A percentile compares a stretch with the other conserved stretches of the same genome.
phyloP scores from a whole-genome alignment of 768 basidiomycete species.

The Tylopilus plumbeoviolaceoides region DNA sequence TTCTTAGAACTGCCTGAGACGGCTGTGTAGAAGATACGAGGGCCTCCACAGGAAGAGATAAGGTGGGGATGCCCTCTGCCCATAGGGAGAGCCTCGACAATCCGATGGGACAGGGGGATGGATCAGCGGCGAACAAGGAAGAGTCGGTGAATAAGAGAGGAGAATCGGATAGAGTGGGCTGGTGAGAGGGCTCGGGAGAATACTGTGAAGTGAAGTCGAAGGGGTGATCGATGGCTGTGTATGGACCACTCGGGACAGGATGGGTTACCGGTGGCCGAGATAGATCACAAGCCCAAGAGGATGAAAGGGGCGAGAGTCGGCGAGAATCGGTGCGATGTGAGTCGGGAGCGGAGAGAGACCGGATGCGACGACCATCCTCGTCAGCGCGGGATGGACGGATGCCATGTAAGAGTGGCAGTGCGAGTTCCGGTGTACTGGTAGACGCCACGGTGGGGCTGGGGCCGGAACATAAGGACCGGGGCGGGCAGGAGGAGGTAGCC shows the following conservation, averaged over 20 bases:
- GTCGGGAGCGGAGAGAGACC: conserved; percentile 30
- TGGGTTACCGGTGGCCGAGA: conserved; percentile 24
- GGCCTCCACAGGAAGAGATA: conserved; percentile 56
- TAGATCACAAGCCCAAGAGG: conserved; percentile 27
- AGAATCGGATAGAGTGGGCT: conserved; percentile 25
- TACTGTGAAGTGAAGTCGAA: conserved; percentile 18
- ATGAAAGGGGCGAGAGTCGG: conserved; percentile 31
- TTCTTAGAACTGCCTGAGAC: conserved; percentile 47
- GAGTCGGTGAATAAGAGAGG: conserved; percentile 27
- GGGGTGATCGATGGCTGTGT: conserved; percentile 22
- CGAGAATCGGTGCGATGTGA: conserved; percentile 26
- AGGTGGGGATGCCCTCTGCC: conserved; percentile 67
- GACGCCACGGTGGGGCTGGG: conserved; percentile 22
- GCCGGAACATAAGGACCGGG: conserved; percentile 25
- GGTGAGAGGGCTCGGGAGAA: conserved; percentile 23
- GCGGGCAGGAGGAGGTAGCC: conserved; percentile 23
- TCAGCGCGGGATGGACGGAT: conserved; percentile 22
- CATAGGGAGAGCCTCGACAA: conserved; percentile 45
- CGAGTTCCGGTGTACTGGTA: conserved; percentile 25
- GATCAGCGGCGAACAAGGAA: conserved; percentile 25
- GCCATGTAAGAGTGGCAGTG: conserved; percentile 20
- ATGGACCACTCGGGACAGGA: conserved; percentile 22
- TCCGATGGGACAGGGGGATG: conserved; percentile 34
- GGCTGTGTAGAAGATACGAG: conserved; percentile 39
- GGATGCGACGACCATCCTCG: conserved; percentile 28